These are phyloP conservation scores for Claviceps sp. DNA, from an alignment of 2,329 filamentous ascomycete species.

Conservation along the genomic window DNA sequence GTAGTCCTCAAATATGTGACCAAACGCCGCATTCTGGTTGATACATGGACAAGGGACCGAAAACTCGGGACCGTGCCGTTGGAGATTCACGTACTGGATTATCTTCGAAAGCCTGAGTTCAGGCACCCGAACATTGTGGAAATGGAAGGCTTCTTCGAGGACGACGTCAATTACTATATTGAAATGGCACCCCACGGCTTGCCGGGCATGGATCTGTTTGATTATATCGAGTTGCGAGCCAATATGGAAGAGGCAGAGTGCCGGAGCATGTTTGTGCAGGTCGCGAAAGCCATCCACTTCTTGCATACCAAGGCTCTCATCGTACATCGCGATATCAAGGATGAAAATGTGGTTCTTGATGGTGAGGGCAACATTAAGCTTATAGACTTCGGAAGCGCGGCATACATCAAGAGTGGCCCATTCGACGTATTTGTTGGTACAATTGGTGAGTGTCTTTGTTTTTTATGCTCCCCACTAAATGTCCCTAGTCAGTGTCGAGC, in stretches of 20 bases:
- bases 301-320: conserved; percentile 82
- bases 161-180: conserved; percentile 92
- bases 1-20: conserved; percentile 97
- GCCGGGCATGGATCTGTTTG: conserved; percentile 96
- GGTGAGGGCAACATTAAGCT: conserved; percentile 92
- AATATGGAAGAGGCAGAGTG: conserved; percentile 96
- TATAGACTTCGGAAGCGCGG: conserved; percentile 95
- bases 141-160: conserved; percentile 63
- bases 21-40: conserved; percentile 88
- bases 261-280: conserved; percentile 88
- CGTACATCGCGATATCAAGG: conserved; percentile 96
- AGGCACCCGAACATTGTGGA: conserved; percentile 58
- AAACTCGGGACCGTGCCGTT: conserved; percentile 86
- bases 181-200: conserved; percentile 94
- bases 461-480: background rate
- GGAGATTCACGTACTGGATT: conserved; percentile 94
- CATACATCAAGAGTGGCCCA: conserved; percentile 95
- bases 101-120: conserved; percentile 61
- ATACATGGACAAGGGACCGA: conserved; percentile 94
- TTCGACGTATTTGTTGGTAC: conserved; percentile 99
- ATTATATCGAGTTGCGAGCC: conserved; percentile 91
- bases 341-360: conserved; percentile 94
- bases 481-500: background rate
- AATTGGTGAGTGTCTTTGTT: conserved; percentile 60
- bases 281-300: conserved; percentile 79